Conservation (phyloP, 306 rosid species). For the Sesbania bispinosa region DNA sequence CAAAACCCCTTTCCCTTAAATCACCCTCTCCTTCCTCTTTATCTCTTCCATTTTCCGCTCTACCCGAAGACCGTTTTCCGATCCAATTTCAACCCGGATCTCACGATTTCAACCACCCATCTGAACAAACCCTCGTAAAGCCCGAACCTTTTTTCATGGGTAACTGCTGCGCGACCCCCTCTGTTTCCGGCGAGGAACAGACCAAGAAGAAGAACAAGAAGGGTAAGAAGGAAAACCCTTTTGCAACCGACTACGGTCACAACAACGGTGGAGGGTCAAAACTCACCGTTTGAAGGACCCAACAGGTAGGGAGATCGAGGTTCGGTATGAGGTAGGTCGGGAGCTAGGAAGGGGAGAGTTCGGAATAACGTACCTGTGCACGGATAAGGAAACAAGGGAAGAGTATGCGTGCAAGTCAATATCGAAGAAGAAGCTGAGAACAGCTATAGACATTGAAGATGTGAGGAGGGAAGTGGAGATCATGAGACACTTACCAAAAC, state of each 20-base stretch:
- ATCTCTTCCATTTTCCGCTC: background rate
- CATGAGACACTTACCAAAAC: slow-evolving; percentile 70
- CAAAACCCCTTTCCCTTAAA: slow-evolving; percentile 14
- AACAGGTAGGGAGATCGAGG: slow-evolving; percentile 72
- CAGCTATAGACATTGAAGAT: slow-evolving; percentile 75
- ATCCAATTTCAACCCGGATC: background rate
- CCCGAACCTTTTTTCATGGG: slow-evolving; percentile 48
- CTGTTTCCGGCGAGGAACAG: slow-evolving; percentile 22
- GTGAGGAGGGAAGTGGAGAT: slow-evolving; percentile 95
- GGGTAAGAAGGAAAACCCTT: slow-evolving; percentile 60
- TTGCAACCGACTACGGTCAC: slow-evolving; percentile 42
- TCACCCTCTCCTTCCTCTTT: background rate
- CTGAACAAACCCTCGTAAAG: background rate
- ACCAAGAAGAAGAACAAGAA: slow-evolving; percentile 38
- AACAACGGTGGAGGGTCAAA: background rate
- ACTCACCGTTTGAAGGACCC: slow-evolving; percentile 65
- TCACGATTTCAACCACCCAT: background rate
- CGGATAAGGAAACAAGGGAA: slow-evolving; percentile 52
- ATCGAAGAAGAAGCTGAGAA: slow-evolving; percentile 84
- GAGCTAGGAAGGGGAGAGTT: slow-evolving; percentile 97
- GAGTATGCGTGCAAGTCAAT: slow-evolving; percentile 80
- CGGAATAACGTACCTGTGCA: slow-evolving; percentile 83
- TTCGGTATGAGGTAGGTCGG: slow-evolving; percentile 60
- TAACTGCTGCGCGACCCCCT: slow-evolving; percentile 65
- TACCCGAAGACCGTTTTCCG: background rate